These are phyloP conservation scores for Lentinula lateritia DNA, from an alignment of 768 basidiomycete species.

Conservation along the genomic window DNA sequence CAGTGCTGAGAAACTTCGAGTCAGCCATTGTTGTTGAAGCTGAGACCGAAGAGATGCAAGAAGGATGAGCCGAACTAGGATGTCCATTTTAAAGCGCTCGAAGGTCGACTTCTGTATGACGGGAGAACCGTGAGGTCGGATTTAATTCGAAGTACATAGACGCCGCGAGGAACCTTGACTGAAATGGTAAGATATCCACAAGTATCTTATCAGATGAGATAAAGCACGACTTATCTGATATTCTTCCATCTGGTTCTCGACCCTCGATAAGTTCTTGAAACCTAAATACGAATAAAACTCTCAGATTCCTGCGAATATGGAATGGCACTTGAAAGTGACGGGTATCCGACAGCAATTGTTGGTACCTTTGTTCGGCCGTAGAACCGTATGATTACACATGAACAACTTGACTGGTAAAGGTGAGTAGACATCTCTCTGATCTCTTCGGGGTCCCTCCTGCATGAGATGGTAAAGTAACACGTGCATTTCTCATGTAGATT, in stretches of 20 bases:
- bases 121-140: background rate
- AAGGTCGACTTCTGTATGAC: background rate
- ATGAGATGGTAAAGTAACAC: background rate
- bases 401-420: too few relatives aligned
- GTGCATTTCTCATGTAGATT: background rate
- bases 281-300: background rate
- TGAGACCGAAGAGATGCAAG: background rate
- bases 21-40: background rate
- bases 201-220: slow-evolving; percentile 1
- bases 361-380: background rate
- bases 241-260: too few relatives aligned
- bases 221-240: background rate
- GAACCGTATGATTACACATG: background rate
- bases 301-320: background rate
- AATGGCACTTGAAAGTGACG: background rate
- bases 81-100: background rate
- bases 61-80: background rate
- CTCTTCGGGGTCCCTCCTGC: background rate
- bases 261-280: background rate
- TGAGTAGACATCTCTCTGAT: too few relatives aligned
- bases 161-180: background rate
- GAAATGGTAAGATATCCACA: background rate
- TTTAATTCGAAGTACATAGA: background rate
- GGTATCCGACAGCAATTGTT: background rate
- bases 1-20: background rate